Percentiles rank a stretch among this genome's conserved stretches.
Evolutionary conservation across 2,329 filamentous ascomycete genomes (phyloP).

Genomic region (Hypoxylon sp.): DNA sequence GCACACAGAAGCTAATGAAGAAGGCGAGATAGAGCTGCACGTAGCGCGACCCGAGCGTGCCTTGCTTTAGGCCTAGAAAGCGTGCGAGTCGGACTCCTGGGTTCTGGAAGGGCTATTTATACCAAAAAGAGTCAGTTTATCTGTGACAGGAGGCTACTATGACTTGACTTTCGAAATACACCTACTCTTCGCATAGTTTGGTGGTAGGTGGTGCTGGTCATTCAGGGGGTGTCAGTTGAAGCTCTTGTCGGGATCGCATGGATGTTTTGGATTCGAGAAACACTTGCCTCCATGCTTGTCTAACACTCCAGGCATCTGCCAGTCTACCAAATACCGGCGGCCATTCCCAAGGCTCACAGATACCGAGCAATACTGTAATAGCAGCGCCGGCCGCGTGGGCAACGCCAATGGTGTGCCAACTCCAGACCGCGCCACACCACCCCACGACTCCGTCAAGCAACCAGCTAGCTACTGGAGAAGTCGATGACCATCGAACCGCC

Average conservation of each 20-base stretch:
- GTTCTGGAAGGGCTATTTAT: conserved; percentile 16
- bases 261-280: background rate
- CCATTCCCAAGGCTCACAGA: conserved; percentile 38
- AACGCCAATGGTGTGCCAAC: conserved; percentile 23
- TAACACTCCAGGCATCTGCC: conserved; percentile 30
- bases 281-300: conserved; percentile 35
- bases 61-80: conserved; percentile 30
- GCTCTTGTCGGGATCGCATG: background rate
- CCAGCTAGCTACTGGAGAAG: background rate
- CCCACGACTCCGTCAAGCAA: conserved; percentile 10
- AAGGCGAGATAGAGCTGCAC: conserved; percentile 40
- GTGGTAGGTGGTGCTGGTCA: conserved; percentile 29
- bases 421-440: conserved; percentile 33
- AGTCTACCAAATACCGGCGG: conserved; percentile 31
- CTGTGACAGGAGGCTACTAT: background rate
- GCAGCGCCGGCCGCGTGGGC: conserved; percentile 22
- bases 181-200: conserved; percentile 35
- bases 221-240: conserved; percentile 5
- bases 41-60: conserved; percentile 37
- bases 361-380: conserved; percentile 26
- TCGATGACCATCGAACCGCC: conserved; percentile 4
- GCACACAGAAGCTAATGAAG: conserved; percentile 32
- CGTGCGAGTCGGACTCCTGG: conserved; percentile 31
- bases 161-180: background rate
- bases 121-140: conserved; percentile 1